These are phyloP conservation scores for Suillus bovinus DNA, from an alignment of 768 basidiomycete species.

Conservation along the genomic window DNA sequence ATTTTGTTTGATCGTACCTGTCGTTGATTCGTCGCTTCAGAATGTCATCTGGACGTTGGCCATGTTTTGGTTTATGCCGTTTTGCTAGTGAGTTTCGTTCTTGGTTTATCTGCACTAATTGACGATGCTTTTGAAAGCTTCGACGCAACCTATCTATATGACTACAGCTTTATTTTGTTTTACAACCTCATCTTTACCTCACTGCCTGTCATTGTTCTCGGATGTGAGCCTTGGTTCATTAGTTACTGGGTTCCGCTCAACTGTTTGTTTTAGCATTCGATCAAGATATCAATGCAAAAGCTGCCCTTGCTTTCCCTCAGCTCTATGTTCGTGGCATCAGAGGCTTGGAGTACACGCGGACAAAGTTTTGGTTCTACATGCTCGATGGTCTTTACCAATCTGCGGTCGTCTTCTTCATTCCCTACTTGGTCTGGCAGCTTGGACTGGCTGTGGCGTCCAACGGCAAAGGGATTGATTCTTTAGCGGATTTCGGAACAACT, in stretches of 20 bases:
- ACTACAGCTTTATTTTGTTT: slow-evolving; percentile 91
- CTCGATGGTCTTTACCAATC: slow-evolving; percentile 94
- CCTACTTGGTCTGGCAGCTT: slow-evolving; percentile 71
- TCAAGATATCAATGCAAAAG: slow-evolving; percentile 90
- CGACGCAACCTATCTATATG: slow-evolving; percentile 92
- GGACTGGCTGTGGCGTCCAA: slow-evolving; percentile 72
- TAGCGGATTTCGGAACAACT: slow-evolving; percentile 91
- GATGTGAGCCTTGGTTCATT: slow-evolving; percentile 52
- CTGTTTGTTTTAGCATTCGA: slow-evolving; percentile 64
- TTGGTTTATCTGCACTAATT: slow-evolving; percentile 13
- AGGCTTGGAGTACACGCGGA: slow-evolving; percentile 88
- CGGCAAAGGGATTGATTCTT: slow-evolving; percentile 74
- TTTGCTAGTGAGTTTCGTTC: slow-evolving; percentile 62
- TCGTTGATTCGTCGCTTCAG: slow-evolving; percentile 37
- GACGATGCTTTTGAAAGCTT: slow-evolving; percentile 53
- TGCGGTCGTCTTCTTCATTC: slow-evolving; percentile 81
- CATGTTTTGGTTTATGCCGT: slow-evolving; percentile 93
- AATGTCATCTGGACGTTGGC: slow-evolving; percentile 93
- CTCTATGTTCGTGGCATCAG: slow-evolving; percentile 95
- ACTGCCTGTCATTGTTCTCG: slow-evolving; percentile 86
- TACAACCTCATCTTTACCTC: slow-evolving; percentile 95
- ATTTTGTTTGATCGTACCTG: background rate
- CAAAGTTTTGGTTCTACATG: slow-evolving; percentile 96
- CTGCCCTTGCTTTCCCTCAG: slow-evolving; percentile 89
- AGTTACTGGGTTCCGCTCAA: slow-evolving; percentile 1